These are phyloP conservation scores for Metschnikowia continentalis DNA, from an alignment of 805 yeast species.

Conservation along the genomic window DNA sequence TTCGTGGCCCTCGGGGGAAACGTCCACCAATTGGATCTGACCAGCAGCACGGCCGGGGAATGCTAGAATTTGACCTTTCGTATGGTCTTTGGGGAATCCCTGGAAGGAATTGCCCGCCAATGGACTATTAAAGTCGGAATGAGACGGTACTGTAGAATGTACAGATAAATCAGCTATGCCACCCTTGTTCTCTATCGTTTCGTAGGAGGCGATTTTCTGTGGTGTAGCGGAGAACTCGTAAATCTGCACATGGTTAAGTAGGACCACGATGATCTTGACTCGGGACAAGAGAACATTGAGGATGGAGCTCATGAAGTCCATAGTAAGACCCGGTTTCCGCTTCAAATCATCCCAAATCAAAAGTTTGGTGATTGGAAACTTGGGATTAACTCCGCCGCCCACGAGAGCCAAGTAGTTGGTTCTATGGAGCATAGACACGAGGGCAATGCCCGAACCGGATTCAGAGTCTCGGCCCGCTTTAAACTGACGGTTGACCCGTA, in stretches of 20 bases:
- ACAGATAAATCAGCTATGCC: conserved; percentile 61
- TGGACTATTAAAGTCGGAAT: conserved; percentile 8
- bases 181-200: conserved; percentile 56
- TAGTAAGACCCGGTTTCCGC: conserved; percentile 61
- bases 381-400: conserved; percentile 84
- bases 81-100: conserved; percentile 10
- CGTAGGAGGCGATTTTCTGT: conserved; percentile 55
- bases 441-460: conserved; percentile 61
- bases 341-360: conserved; percentile 91
- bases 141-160: conserved; percentile 14
- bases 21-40: conserved; percentile 75
- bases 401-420: conserved; percentile 87
- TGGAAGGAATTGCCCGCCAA: conserved; percentile 8
- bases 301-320: conserved; percentile 76
- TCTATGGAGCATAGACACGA: conserved; percentile 77
- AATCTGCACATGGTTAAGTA: conserved; percentile 62
- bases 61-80: conserved; percentile 53
- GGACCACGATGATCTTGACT: conserved; percentile 67
- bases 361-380: conserved; percentile 72
- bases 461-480: conserved; percentile 10
- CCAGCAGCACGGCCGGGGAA: conserved; percentile 76
- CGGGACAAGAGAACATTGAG: conserved; percentile 72
- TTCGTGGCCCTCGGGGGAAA: conserved; percentile 61
- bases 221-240: conserved; percentile 85
- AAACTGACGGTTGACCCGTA: conserved; percentile 60